These are phyloP conservation scores for Monosporascus sp. DNA, from an alignment of 2,329 filamentous ascomycete genomes.

Conservation along the genomic window DNA sequence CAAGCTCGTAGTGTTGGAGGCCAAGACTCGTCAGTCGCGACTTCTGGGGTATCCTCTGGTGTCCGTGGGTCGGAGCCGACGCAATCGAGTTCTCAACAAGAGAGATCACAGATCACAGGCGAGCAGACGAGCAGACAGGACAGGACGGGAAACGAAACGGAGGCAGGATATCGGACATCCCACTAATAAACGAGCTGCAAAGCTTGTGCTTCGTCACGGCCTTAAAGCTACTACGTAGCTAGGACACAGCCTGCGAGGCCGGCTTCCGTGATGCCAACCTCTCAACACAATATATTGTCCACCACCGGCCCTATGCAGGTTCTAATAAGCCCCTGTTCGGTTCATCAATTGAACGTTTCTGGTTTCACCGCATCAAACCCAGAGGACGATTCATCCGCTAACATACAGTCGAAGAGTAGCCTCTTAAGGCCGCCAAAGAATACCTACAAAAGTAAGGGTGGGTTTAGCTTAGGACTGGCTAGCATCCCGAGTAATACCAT, in stretches of 20 bases:
- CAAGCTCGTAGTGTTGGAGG: neutral
- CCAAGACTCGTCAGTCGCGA: neutral
- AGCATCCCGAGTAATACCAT: conserved; percentile 3
- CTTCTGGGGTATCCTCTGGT: neutral
- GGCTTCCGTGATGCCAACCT: neutral
- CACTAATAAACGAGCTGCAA: no score
- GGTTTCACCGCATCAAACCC: conserved; percentile 10
- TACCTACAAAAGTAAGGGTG: neutral
- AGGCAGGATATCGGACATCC: no score
- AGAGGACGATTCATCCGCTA: neutral
- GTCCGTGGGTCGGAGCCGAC: no score
- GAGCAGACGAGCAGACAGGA: neutral
- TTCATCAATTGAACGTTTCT: conserved; percentile 8
- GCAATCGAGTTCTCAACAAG: neutral
- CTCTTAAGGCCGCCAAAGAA: neutral
- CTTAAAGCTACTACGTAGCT: no score
- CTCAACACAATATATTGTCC: neutral
- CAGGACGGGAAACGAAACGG: neutral
- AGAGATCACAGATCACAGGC: neutral
- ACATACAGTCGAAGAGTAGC: neutral
- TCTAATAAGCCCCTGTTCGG: neutral
- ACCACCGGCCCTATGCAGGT: no score
- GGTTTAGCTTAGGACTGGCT: conserved; percentile 4
- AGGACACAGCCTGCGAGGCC: no score
- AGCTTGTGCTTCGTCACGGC: no score